Evolutionary conservation across 169 alveolate genomes (phyloP).

Genomic region (Besnoitia besnoiti): DNA sequence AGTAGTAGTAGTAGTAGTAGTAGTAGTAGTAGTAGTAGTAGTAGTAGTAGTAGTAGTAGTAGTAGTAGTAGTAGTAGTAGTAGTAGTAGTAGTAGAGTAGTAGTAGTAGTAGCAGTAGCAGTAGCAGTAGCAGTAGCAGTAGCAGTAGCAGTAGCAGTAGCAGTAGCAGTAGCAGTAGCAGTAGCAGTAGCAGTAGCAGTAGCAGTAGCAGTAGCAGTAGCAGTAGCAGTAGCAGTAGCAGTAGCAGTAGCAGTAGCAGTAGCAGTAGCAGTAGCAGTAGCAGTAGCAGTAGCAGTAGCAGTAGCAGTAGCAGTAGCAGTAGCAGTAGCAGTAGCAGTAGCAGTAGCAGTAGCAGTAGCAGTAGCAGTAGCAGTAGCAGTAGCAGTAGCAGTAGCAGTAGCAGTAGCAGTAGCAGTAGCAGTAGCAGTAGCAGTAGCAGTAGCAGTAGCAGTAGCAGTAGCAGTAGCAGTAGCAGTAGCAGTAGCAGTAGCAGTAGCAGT

Average conservation of each 20-base stretch:
- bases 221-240: background rate
- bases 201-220: background rate
- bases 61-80: constrained; percentile 24
- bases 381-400: too few species aligned
- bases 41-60: background rate
- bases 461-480: too few species aligned
- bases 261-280: background rate
- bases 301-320: background rate
- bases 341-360: background rate
- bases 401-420: too few species aligned
- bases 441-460: too few species aligned
- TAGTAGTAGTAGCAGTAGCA: background rate
- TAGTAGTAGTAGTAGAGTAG: constrained; percentile 7
- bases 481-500: too few species aligned
- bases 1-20: constrained; percentile 7
- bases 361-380: too few species aligned
- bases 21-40: background rate
- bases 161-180: background rate
- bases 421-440: too few species aligned
- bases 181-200: background rate
- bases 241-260: background rate
- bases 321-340: background rate
- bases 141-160: background rate
- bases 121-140: background rate
- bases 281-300: background rate